Conservation (phyloP, 116 monocot genomes). For the Zostera marina region DNA sequence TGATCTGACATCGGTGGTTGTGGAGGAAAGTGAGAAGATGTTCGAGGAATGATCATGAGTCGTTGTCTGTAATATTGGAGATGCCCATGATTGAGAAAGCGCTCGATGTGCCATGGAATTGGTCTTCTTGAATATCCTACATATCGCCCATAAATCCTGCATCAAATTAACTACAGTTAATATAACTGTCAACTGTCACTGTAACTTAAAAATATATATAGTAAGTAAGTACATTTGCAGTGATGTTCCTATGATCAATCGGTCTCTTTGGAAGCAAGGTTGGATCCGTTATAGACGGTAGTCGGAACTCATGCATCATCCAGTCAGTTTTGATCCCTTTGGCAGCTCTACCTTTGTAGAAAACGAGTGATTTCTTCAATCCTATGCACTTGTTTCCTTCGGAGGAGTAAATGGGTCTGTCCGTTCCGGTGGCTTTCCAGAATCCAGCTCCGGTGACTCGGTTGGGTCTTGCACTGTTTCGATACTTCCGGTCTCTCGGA, state of each 20-base stretch:
- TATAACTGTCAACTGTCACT: too few species aligned
- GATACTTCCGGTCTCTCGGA: constrained; percentile 74
- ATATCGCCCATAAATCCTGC: constrained; percentile 76
- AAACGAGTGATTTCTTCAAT: constrained; percentile 84
- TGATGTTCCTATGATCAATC: constrained; percentile 49
- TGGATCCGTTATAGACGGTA: constrained; percentile 39
- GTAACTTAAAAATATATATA: too few species aligned
- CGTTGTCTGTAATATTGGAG: constrained; percentile 4
- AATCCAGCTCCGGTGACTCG: constrained; percentile 80
- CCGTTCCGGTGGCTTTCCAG: constrained; percentile 93
- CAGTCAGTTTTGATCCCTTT: constrained; percentile 80
- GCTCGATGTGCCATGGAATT: constrained; percentile 49
- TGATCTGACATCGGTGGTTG: background rate
- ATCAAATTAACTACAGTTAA: too few species aligned
- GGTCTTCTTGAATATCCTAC: constrained; percentile 72
- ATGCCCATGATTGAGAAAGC: constrained; percentile 35
- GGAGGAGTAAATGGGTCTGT: constrained; percentile 75
- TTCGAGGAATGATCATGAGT: constrained; percentile 2
- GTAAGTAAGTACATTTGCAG: constrained; percentile 22
- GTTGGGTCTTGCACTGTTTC: constrained; percentile 81
- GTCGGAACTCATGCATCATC: constrained; percentile 98
- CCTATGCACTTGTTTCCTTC: constrained; percentile 81
- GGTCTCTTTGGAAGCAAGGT: constrained; percentile 27
- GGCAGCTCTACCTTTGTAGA: constrained; percentile 88
- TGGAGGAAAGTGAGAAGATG: constrained; percentile 12